A percentile compares a stretch with the other conserved stretches of the same genome.
Conservation (phyloP, 1,284 basidiomycete species). For the Pascua sp. region DNA sequence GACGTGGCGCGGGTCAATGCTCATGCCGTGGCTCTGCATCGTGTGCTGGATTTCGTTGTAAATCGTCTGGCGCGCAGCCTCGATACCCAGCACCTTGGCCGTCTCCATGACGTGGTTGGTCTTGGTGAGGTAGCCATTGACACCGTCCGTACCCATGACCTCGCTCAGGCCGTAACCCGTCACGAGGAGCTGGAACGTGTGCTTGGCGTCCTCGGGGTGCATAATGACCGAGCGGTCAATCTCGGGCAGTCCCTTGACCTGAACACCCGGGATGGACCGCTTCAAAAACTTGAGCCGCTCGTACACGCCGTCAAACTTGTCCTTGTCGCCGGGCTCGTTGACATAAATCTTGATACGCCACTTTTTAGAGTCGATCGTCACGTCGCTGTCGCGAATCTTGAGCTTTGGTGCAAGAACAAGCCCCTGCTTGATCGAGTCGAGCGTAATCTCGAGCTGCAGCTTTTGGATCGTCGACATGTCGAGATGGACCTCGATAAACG, state of each 20-base stretch:
- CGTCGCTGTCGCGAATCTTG: constrained; percentile 80
- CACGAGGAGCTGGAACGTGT: constrained; percentile 64
- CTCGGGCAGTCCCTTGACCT: constrained; percentile 85
- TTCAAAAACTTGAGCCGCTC: constrained; percentile 83
- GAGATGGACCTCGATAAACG: constrained; percentile 89
- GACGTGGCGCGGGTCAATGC: constrained; percentile 96
- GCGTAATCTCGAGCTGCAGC: constrained; percentile 87
- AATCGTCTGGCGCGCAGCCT: constrained; percentile 90
- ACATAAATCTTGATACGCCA: constrained; percentile 23
- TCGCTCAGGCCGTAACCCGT: constrained; percentile 97
- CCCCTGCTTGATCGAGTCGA: constrained; percentile 90
- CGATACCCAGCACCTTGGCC: constrained; percentile 89
- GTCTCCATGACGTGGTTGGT: constrained; percentile 99
- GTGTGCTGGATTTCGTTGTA: constrained; percentile 97
- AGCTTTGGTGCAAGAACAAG: constrained; percentile 84
- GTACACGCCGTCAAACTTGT: constrained; percentile 61
- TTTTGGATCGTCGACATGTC: constrained; percentile 85
- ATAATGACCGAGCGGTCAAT: constrained; percentile 90
- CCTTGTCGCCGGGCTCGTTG: constrained; percentile 40
- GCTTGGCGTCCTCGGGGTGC: constrained; percentile 79
- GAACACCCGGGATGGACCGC: constrained; percentile 72
- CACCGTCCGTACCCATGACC: constrained; percentile 96
- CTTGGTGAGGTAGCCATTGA: constrained; percentile 84
- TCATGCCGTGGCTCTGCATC: constrained; percentile 97
- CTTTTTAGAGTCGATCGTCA: constrained; percentile 22